A percentile compares a stretch with the other conserved stretches of the same genome.
Conservation (phyloP, 2,329 filamentous ascomycete genomes). For the Aspergillus pseudoterreus region DNA sequence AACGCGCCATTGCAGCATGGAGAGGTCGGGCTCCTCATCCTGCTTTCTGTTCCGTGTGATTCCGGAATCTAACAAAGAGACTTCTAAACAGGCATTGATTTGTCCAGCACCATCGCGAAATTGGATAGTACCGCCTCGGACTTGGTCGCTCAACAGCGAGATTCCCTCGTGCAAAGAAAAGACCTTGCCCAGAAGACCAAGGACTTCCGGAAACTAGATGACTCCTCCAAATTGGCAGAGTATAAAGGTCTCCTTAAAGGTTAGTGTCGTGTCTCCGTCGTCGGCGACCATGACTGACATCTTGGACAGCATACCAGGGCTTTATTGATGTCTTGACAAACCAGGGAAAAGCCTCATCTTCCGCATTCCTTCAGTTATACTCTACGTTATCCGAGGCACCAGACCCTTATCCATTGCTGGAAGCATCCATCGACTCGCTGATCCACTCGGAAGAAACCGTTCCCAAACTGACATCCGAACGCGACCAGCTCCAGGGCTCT, state of each 20-base stretch:
- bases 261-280: constrained; percentile 30
- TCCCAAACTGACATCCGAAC: constrained; percentile 84
- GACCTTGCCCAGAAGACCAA: constrained; percentile 99
- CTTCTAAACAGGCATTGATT: constrained; percentile 67
- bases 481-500: constrained; percentile 76
- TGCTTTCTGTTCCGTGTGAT: background rate
- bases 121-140: constrained; percentile 94
- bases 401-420: constrained; percentile 91
- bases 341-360: constrained; percentile 91
- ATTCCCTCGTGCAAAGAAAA: constrained; percentile 93
- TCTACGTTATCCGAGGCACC: constrained; percentile 91
- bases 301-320: constrained; percentile 74
- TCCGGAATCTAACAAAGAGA: constrained; percentile 1
- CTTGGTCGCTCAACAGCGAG: constrained; percentile 86
- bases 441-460: constrained; percentile 88
- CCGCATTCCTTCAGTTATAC: constrained; percentile 88
- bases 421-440: constrained; percentile 92
- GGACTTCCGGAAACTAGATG: constrained; percentile 91
- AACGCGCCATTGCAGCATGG: constrained; percentile 93
- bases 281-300: constrained; percentile 7
- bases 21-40: constrained; percentile 62
- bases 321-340: constrained; percentile 97
- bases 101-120: constrained; percentile 75
- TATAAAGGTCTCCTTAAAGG: constrained; percentile 87
- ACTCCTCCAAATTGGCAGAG: constrained; percentile 78